Conservation (phyloP, 805 yeast genomes). For the Metschnikowia dekortorum region DNA sequence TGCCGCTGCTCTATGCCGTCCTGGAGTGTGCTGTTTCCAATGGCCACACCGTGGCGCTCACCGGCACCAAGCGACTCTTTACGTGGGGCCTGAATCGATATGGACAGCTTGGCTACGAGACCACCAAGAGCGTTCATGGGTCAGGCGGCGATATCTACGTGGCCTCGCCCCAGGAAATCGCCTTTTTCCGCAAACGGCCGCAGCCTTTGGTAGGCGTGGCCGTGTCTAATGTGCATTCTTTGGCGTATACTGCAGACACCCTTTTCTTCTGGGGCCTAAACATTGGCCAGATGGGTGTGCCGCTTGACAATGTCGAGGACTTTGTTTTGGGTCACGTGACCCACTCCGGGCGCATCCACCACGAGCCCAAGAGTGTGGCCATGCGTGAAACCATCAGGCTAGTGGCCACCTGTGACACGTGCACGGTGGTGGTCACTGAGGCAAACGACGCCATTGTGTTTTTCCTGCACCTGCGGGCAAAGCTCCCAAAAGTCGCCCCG, state of each 20-base stretch:
- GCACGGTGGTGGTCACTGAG: slow-evolving; percentile 60
- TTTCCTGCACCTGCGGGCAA: slow-evolving; percentile 52
- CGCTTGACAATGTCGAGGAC: background rate
- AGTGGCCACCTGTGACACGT: slow-evolving; percentile 61
- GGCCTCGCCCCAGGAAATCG: slow-evolving; percentile 37
- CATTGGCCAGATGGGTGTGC: slow-evolving; percentile 51
- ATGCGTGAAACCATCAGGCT: slow-evolving; percentile 50
- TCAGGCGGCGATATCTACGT: slow-evolving; percentile 28
- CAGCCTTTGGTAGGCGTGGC: slow-evolving; percentile 41
- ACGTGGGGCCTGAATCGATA: slow-evolving; percentile 76
- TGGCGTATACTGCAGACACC: slow-evolving; percentile 48
- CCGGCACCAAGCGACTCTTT: slow-evolving; percentile 49
- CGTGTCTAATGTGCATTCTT: slow-evolving; percentile 67
- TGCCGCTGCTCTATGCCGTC: slow-evolving; percentile 28
- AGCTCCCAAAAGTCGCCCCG: slow-evolving; percentile 39
- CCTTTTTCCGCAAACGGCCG: slow-evolving; percentile 17
- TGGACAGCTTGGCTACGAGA: slow-evolving; percentile 57
- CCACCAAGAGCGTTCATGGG: slow-evolving; percentile 13
- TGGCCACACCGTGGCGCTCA: slow-evolving; percentile 63
- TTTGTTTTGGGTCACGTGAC: background rate
- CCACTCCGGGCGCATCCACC: background rate
- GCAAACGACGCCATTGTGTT: slow-evolving; percentile 61
- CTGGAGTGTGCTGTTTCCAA: slow-evolving; percentile 48
- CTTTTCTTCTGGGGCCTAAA: slow-evolving; percentile 74
- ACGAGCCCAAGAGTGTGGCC: slow-evolving; percentile 19